phyloP scores from a whole-genome alignment of 495 filamentous ascomycete genomes.

The Mycothermus thermophilus region DNA sequence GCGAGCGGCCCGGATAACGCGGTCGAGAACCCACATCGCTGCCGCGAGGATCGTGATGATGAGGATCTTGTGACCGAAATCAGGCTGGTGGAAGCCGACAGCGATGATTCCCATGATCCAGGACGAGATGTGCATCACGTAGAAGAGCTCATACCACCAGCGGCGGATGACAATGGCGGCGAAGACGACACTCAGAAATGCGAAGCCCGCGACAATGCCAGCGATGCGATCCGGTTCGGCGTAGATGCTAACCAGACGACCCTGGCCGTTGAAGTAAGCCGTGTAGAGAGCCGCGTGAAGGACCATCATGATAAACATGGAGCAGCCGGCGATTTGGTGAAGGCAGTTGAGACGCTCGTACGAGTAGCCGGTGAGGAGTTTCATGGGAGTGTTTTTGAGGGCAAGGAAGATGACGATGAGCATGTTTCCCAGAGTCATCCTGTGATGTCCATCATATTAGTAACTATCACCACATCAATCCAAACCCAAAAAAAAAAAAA shows the following conservation, averaged over 20 bases:
- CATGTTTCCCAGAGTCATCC: slow-evolving; percentile 41
- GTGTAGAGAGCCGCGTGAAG: slow-evolving; percentile 34
- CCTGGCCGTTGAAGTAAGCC: slow-evolving; percentile 20
- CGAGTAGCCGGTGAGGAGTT: slow-evolving; percentile 41
- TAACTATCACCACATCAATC: no score
- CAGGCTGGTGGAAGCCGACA: slow-evolving; percentile 41
- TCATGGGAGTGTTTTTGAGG: slow-evolving; percentile 46
- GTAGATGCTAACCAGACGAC: slow-evolving; percentile 12
- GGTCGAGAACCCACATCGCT: slow-evolving; percentile 38
- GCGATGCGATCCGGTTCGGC: slow-evolving; percentile 18
- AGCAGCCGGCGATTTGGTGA: slow-evolving; percentile 44
- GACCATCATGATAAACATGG: slow-evolving; percentile 31
- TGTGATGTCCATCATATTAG: no score
- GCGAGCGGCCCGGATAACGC: slow-evolving; percentile 34
- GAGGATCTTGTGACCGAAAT: slow-evolving; percentile 24
- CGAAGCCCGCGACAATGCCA: slow-evolving; percentile 36
- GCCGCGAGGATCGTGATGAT: slow-evolving; percentile 33
- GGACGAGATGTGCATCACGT: slow-evolving; percentile 38
- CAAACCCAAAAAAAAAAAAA: no score
- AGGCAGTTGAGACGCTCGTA: slow-evolving; percentile 49
- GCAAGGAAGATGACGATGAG: slow-evolving; percentile 44
- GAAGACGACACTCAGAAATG: slow-evolving; percentile 30
- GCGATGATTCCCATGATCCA: slow-evolving; percentile 38
- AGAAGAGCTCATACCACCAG: slow-evolving; percentile 44
- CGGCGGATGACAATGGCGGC: slow-evolving; percentile 32